phyloP scores from a whole-genome alignment of 2,329 filamentous ascomycete species.

The Metarhizium rileyi region DNA sequence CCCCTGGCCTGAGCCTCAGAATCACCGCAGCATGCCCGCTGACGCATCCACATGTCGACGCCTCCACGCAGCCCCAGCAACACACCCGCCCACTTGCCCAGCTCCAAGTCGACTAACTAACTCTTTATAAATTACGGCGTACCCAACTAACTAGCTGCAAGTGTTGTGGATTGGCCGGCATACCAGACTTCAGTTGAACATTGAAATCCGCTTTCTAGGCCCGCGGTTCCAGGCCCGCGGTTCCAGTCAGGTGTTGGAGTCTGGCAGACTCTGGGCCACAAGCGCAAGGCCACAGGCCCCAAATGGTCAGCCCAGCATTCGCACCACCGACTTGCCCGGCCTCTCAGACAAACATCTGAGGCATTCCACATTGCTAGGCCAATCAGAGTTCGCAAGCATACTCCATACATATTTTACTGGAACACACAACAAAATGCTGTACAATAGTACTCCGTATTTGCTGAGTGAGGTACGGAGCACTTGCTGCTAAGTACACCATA shows the following conservation, averaged over 20 bases:
- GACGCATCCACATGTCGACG: neutral
- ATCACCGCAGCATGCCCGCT: neutral
- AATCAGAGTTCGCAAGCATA: conserved; percentile 2
- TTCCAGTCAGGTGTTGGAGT: too few species aligned
- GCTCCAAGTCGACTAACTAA: neutral
- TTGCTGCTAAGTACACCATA: too few species aligned
- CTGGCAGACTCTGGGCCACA: too few species aligned
- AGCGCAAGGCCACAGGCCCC: neutral
- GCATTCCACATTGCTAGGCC: neutral
- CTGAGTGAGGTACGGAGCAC: too few species aligned
- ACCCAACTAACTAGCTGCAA: too few species aligned
- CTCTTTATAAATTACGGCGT: too few species aligned
- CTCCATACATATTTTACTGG: neutral
- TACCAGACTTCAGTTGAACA: too few species aligned
- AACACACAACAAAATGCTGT: neutral
- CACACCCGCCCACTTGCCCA: too few species aligned
- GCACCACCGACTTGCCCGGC: neutral
- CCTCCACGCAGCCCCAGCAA: neutral
- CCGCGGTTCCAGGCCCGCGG: too few species aligned
- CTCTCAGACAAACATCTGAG: neutral
- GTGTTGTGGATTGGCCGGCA: too few species aligned
- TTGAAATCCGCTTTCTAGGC: too few species aligned
- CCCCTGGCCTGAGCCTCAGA: neutral
- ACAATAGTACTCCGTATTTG: neutral
- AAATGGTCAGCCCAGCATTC: too few species aligned